Evolutionary conservation across 163 green algal genomes (phyloP).

Genomic region (Botryococcus braunii): DNA sequence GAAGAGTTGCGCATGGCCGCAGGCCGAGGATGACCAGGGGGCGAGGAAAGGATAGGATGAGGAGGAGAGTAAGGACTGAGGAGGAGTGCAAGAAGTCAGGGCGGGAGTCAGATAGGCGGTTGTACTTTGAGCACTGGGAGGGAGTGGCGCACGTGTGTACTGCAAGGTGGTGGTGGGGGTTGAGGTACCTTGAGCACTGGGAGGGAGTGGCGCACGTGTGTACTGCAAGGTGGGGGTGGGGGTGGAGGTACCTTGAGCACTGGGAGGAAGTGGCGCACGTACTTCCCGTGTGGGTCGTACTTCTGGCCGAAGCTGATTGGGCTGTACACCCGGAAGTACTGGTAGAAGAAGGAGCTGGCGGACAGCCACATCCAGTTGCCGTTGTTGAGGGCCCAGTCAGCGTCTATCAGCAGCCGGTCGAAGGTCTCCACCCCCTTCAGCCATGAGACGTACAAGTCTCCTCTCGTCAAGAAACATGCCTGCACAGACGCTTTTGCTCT

Average conservation of each 20-base stretch:
- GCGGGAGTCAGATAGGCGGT: too few species aligned
- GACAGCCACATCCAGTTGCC: slow-evolving; percentile 96
- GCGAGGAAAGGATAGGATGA: too few species aligned
- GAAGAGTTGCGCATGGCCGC: too few species aligned
- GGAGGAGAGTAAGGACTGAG: too few species aligned
- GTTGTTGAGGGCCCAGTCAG: slow-evolving; percentile 48
- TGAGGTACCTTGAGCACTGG: not conserved
- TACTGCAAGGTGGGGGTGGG: too few species aligned
- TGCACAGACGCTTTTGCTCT: not conserved
- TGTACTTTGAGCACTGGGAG: not conserved
- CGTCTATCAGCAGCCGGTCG: slow-evolving; percentile 74
- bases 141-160: not conserved
- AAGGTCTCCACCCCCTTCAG: slow-evolving; percentile 79
- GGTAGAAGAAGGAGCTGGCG: slow-evolving; percentile 71
- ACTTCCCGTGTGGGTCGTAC: slow-evolving; percentile 84
- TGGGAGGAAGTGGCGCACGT: slow-evolving; percentile 78
- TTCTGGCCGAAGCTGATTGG: slow-evolving; percentile 89
- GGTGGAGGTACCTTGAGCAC: slow-evolving; percentile 58
- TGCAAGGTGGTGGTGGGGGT: too few species aligned
- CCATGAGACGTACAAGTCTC: slow-evolving; percentile 85
- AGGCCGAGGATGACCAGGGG: too few species aligned
- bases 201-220: not conserved
- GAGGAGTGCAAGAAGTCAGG: too few species aligned
- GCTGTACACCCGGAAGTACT: slow-evolving; percentile 61
- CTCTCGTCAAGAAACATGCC: slow-evolving; percentile 92